Evolutionary conservation across 2,329 filamentous ascomycete species (phyloP).

Genomic region (Onygena corvina): DNA sequence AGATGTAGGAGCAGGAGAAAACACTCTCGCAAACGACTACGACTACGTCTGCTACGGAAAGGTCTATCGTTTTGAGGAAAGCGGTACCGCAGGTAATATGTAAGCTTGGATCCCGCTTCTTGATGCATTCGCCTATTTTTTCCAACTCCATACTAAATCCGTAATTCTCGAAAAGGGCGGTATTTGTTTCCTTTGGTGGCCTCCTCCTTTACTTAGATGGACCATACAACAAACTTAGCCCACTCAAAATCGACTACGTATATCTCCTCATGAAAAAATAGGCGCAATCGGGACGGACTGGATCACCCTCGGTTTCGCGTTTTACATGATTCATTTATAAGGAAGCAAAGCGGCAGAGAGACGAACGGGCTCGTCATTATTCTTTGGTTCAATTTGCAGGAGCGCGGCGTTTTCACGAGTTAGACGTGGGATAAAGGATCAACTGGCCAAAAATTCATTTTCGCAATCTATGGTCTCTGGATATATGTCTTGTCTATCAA

Average conservation of each 20-base stretch:
- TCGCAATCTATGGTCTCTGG: not conserved
- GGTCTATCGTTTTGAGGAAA: conserved; percentile 42
- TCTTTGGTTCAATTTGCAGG: conserved; percentile 19
- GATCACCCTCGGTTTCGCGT: not conserved
- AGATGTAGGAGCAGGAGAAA: conserved; percentile 49
- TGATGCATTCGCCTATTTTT: too few relatives aligned
- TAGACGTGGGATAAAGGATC: conserved; percentile 9
- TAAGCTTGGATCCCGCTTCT: too few relatives aligned
- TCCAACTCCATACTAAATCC: too few relatives aligned
- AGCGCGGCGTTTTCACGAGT: conserved; percentile 32
- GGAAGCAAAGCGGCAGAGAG: not conserved
- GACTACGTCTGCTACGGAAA: conserved; percentile 43
- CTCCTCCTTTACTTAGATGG: conserved; percentile 82
- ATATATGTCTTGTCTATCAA: conserved; percentile 7
- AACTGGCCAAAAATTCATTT: conserved; percentile 8
- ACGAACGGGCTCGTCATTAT: not conserved
- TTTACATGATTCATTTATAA: not conserved
- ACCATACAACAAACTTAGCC: conserved; percentile 88
- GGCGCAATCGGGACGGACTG: conserved; percentile 1
- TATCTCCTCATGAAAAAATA: conserved; percentile 92
- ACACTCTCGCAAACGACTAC: conserved; percentile 43
- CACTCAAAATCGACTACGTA: conserved; percentile 80
- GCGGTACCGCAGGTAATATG: conserved; percentile 65
- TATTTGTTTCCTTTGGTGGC: conserved; percentile 88
- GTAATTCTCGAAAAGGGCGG: conserved; percentile 57